A percentile compares a stretch with the other conserved stretches of the same genome.
phyloP scores from a whole-genome alignment of 2,329 filamentous ascomycete genomes.

The Talaromyces sp. region DNA sequence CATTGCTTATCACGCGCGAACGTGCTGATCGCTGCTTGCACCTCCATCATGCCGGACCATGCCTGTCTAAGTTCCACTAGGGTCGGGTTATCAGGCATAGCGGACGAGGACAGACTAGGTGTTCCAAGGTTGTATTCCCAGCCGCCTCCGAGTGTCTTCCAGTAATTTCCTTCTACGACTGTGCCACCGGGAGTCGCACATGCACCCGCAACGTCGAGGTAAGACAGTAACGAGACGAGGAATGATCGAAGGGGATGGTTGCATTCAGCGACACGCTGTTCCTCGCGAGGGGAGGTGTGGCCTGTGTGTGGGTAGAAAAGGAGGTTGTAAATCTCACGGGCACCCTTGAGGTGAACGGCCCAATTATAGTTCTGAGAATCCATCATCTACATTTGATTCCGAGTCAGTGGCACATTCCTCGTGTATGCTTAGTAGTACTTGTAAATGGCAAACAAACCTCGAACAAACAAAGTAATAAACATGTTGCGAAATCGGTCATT shows the following conservation, averaged over 20 bases:
- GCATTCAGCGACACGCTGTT: slow-evolving; percentile 31
- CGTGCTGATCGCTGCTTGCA: slow-evolving; percentile 35
- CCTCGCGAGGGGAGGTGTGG: slow-evolving; percentile 27
- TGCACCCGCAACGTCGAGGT: slow-evolving; percentile 44
- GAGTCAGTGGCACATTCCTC: background rate
- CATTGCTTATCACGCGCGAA: slow-evolving; percentile 39
- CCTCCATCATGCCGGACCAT: slow-evolving; percentile 40
- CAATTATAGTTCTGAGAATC: slow-evolving; percentile 43
- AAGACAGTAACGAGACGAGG: slow-evolving; percentile 44
- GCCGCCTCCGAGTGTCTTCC: slow-evolving; percentile 40
- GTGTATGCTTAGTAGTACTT: too few relatives aligned
- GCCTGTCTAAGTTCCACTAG: slow-evolving; percentile 33
- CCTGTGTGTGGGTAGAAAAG: slow-evolving; percentile 31
- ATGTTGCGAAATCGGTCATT: slow-evolving; percentile 39
- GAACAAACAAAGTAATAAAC: slow-evolving; percentile 37
- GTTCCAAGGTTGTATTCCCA: slow-evolving; percentile 43
- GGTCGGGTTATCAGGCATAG: slow-evolving; percentile 23
- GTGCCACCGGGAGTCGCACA: slow-evolving; percentile 42
- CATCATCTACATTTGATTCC: slow-evolving; percentile 35
- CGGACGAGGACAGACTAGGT: slow-evolving; percentile 29
- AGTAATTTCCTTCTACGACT: slow-evolving; percentile 42
- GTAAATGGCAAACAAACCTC: slow-evolving; percentile 29
- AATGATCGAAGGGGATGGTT: slow-evolving; percentile 40
- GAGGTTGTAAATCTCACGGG: slow-evolving; percentile 41
- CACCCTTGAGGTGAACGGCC: slow-evolving; percentile 44